phyloP scores from a whole-genome alignment of 2,329 filamentous ascomycete species.

The Rhynchosporium secalis region DNA sequence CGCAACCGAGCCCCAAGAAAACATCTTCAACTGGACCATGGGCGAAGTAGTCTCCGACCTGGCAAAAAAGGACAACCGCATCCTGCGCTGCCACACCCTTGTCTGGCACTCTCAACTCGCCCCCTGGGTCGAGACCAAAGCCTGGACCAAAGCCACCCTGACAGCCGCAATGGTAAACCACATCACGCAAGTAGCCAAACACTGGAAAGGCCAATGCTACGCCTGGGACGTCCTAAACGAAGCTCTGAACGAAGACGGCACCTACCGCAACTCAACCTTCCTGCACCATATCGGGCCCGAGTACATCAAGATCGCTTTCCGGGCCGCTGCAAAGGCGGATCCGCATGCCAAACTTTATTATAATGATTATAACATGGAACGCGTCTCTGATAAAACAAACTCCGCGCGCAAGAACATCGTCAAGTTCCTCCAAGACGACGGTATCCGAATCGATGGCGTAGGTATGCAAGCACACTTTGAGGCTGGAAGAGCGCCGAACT shows the following conservation, averaged over 20 bases:
- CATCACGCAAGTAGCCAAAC: slow-evolving; percentile 56
- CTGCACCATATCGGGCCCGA: slow-evolving; percentile 54
- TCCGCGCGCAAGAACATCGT: slow-evolving; percentile 47
- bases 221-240: slow-evolving; percentile 67
- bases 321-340: slow-evolving; percentile 54
- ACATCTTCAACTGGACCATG: slow-evolving; percentile 56
- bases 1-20: slow-evolving; percentile 56
- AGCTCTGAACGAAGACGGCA: slow-evolving; percentile 58
- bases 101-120: slow-evolving; percentile 55
- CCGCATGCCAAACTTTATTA: slow-evolving; percentile 60
- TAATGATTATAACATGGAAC: slow-evolving; percentile 65
- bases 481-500: slow-evolving; percentile 47
- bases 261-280: slow-evolving; percentile 54
- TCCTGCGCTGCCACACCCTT: slow-evolving; percentile 64
- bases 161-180: slow-evolving; percentile 57
- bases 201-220: slow-evolving; percentile 61
- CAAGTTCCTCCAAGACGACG: slow-evolving; percentile 47
- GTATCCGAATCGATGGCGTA: slow-evolving; percentile 61
- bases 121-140: slow-evolving; percentile 45
- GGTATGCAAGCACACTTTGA: slow-evolving; percentile 63
- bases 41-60: slow-evolving; percentile 55
- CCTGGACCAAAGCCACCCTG: slow-evolving; percentile 59
- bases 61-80: slow-evolving; percentile 49
- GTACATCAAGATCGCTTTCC: slow-evolving; percentile 60
- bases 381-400: slow-evolving; percentile 48